Evolutionary conservation across 352 stramenopile species (phyloP), one percentile per base, ranked within the genome.

Genomic region (Phytopythium oedochilum): DNA sequence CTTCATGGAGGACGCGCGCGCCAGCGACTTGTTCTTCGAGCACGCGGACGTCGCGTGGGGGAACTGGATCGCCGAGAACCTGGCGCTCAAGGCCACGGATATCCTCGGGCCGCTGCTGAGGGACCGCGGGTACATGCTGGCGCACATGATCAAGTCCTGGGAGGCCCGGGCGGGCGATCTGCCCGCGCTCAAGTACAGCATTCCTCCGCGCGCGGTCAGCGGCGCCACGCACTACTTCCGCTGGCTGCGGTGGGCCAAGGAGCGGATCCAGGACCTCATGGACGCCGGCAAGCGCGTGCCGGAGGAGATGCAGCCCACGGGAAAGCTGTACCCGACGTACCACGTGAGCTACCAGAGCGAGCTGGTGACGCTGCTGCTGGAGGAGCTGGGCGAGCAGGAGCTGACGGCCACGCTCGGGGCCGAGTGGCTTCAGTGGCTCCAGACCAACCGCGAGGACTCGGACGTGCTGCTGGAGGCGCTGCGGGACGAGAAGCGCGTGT

Each of bases 221-320:
- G 73, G 63, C 26, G 64, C 89, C 25, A 73, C 72, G 28, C 74
- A 89, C 36, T 89, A 86, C 60, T 89, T 87, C 43, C 67, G 71
- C 8, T 91, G 78, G 76, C 68, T 91, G 28, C 76, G 78, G 20
- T 91, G 76, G 74, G 52, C 55, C 17, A 91, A 91, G 52, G 78
- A 88, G 59, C 73, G 73, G 22, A 57, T 84, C 14, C 73, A 87
- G 38, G 59, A 75, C 40, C 40, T 88, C 4, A 56, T 78, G 31
- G 63, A 88, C 51, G 63, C 66, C 14, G 62, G 75, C 20, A 45
- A 53, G 18, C 55, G 59, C 32, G 68, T 90, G 26, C 66, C 71
- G 4, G 62, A 56, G 11, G 18, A 44, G 0, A 62, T 85, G 35
- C 63, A 64, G 15, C 76, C 76, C 6, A 65, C 66, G 22, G 78